Evolutionary conservation across 2,329 filamentous ascomycete genomes (phyloP), one percentile per base, ranked within the genome.

Genomic region (Remersonia thermophila): DNA sequence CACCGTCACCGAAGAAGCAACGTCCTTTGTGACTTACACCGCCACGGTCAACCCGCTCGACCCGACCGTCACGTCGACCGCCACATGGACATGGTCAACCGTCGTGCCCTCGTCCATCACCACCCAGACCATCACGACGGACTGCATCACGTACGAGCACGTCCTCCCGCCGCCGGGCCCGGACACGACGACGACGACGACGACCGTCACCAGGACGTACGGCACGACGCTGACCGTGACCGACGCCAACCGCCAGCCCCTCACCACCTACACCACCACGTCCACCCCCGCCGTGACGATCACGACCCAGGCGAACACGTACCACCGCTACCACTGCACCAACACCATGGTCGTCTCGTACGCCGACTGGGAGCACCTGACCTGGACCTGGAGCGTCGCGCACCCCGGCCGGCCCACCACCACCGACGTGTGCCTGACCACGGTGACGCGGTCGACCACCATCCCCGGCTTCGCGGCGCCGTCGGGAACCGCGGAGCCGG

Each of bases 341-440:
- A 44, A 41, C 31, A 44, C 41, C 3, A 7, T 44, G 18, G 34
- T 44, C 1, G 36, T 44, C 2, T 35, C 37, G 13, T 39, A 37
- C 29, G 10, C 18, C 30, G 17, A 30, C 20, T 34, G 39, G 32
- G 33, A 33, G 7, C 23, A 36, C 33, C 27, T 40, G 11, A 41
- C 41, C 12, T 44, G 29, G 20, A 41, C 39, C 3, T 44, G 27
- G 30, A 29, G 27, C 9, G 3, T 16, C 27, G 18, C 26, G 27
- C 15, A 38, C 38, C 7, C 20, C 4, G 16, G 5, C 20, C 20
- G 9, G 5, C 9, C 18, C 9, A 18, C n/a, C 13, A 33, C 26
- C 10, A 44, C 41, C 3, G 41, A 31, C 10, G 15, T 36, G 1
- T 44, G 41, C 31, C 14, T 37, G n/a, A 41, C 41, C 5, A 30